Base-by-base conservation (phyloP, 495 filamentous ascomycete genomes). In the Hapsidospora chrysogenum region DNA sequence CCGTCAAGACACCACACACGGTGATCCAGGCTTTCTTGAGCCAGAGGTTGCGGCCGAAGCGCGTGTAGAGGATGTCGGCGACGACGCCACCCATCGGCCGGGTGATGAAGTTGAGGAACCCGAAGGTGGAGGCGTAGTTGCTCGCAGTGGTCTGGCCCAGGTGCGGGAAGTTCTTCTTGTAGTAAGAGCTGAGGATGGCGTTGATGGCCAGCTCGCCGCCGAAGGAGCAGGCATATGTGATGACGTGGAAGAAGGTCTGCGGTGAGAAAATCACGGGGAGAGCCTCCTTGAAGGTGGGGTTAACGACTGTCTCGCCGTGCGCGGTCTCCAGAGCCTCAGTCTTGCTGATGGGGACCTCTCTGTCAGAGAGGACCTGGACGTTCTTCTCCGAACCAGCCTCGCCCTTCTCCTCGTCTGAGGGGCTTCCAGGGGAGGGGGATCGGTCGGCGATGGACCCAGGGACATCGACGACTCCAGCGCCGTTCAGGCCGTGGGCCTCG, bases 91-190 rank as follows among this genome's bases (percentile, higher is more conserved):
- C 85, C 0, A 72, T 45, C 0, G 85, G 85, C 1, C 85, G 69
- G 36, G 69, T 80, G 36, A 78, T 52, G 22, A 87, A 58, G 53
- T 94, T 92, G 18, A 94, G 59, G 33, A 94, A 75, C 8, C 85
- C 85, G 49, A 92, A 94, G 75, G 92, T 87, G 36, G 85, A 81
- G 0, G 83, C 80, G 76, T 78, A 92, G 43, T 71, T 66, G 2
- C 80, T 72, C 5, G 78, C 72, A 17, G 63, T 54, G 7, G 82
- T 86, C 51, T 86, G 81, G 4, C 69, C 69, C 31, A 92, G 74
- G 9, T 51, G 32, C 1, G 76, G 73, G 62, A 92, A 92, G 51
- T 85, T 80, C 36, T 74, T 63, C 28, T 66, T 47, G 56, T 92
- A 93, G 66, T 85, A 92, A 3, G 76, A 53, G 33, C 77, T 74